Base-by-base conservation (phyloP, 345 rosid species). In the Gossypium australe region DNA sequence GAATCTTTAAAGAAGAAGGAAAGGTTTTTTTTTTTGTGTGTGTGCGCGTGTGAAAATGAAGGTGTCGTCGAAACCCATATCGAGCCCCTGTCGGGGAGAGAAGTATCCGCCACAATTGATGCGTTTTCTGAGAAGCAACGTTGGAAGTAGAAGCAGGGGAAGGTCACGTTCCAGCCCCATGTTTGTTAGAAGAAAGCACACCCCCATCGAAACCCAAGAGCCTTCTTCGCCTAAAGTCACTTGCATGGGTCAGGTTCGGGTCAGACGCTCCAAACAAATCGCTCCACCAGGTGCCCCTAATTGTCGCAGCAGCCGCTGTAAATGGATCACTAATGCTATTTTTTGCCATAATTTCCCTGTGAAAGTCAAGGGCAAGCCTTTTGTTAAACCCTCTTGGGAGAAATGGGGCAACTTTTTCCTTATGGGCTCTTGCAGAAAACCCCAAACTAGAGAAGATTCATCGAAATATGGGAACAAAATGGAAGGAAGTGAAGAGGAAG, bases 191-290 rank as follows among this genome's bases (percentile, higher is more conserved):
- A 89, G 83, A 84, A 87, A 80, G 77, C 86, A 74, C 75, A 24
- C 84, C 2, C 78, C 85, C 79, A 77, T 81, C 55, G 92, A 90
- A 82, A 86, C 92, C 4, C 97, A 88, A 69, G 98, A 94, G 66
- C 98, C 98, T 14, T 78, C 97, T 56, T 94, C 98, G 10, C 98
- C 98, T 0, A 92, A 90, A 77, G 98, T 94, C 47, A 92, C 98
- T 41, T 94, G 98, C 97, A 92, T 94, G 92, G 98, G 98, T 22
- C 97, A 94, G 77, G 97, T 94, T 63, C 90, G 97, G 64, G 94
- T 87, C 76, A 80, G 80, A 34, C 86, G 94, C 17, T 84, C 90
- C 38, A 86, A 84, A 61, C 83, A 86, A 44, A 48, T 76, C 38
- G 74, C 76, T 66, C 7, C 29, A 73, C 73, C 71, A 20, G 77